phyloP scores from a whole-genome alignment of 2,329 filamentous ascomycete genomes.

The Calonectria pteridis region DNA sequence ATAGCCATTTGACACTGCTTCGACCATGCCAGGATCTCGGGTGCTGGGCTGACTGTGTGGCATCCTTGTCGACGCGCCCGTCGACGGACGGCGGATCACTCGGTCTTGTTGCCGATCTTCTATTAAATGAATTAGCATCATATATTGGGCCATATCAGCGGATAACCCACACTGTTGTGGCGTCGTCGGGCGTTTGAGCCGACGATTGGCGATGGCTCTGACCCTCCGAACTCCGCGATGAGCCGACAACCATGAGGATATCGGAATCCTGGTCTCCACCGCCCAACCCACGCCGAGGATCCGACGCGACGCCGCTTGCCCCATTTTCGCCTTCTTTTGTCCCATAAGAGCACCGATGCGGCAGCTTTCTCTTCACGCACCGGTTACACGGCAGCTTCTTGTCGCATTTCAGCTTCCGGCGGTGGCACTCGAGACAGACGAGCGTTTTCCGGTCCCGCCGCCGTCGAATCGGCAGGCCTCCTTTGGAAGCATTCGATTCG shows the following conservation, averaged over 20 bases:
- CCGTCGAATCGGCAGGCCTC: background rate
- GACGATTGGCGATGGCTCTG: background rate
- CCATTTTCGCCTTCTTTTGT: background rate
- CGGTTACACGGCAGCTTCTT: background rate
- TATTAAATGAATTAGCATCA: background rate
- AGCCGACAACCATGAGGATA: background rate
- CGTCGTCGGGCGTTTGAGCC: background rate
- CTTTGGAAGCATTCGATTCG: background rate
- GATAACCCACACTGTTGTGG: background rate
- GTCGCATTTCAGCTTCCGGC: background rate
- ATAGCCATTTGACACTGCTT: background rate
- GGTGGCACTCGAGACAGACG: background rate
- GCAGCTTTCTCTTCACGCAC: background rate
- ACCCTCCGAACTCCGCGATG: background rate
- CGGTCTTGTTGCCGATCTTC: background rate
- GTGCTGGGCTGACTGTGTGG: background rate
- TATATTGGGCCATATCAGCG: background rate
- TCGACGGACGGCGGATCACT: background rate
- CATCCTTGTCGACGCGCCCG: background rate
- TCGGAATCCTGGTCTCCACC: background rate
- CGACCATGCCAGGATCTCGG: background rate
- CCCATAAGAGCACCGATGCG: background rate
- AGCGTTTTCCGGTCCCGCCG: background rate
- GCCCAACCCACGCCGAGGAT: background rate
- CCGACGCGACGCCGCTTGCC: background rate